Evolutionary conservation across 1,139 yeast species (phyloP).

Genomic region (Nematodospora anomalae): DNA sequence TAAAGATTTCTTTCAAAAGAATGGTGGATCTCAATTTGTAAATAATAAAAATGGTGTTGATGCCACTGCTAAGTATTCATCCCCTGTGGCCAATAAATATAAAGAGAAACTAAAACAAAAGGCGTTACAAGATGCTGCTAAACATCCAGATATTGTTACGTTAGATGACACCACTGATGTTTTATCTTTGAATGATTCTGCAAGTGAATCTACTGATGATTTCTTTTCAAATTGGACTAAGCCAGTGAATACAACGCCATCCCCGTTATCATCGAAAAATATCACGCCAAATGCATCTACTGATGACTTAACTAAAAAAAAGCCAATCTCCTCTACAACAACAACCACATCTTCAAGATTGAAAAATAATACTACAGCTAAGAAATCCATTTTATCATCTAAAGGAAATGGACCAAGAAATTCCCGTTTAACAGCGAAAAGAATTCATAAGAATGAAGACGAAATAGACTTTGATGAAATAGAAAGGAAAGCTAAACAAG

Average conservation of each 20-base stretch:
- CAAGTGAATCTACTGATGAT: conserved; percentile 60
- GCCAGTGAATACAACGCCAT: conserved; percentile 57
- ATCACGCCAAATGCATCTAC: conserved; percentile 48
- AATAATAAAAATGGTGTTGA: conserved; percentile 46
- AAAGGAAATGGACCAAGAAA: conserved; percentile 52
- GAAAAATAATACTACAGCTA: conserved; percentile 25
- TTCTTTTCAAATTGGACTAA: conserved; percentile 92
- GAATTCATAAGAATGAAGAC: conserved; percentile 48
- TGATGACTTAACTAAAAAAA: conserved; percentile 31
- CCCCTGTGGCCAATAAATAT: conserved; percentile 75
- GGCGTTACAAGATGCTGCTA: conserved; percentile 63
- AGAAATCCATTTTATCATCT: conserved; percentile 40
- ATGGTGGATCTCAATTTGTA: conserved; percentile 78
- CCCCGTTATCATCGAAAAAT: conserved; percentile 53
- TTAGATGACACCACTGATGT: conserved; percentile 54
- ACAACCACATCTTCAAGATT: conserved; percentile 21
- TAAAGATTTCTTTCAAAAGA: conserved; percentile 74
- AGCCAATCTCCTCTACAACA: conserved; percentile 25
- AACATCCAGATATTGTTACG: conserved; percentile 67
- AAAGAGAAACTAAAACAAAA: conserved; percentile 73
- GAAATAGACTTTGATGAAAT: conserved; percentile 90
- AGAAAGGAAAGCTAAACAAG: conserved; percentile 82
- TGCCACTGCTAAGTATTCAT: conserved; percentile 76
- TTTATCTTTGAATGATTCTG: conserved; percentile 32
- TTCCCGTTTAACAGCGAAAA: conserved; percentile 56